Evolutionary conservation across 768 basidiomycete genomes (phyloP), one percentile per base, ranked within the genome.

Genomic region (Crassisporium funariophilum): DNA sequence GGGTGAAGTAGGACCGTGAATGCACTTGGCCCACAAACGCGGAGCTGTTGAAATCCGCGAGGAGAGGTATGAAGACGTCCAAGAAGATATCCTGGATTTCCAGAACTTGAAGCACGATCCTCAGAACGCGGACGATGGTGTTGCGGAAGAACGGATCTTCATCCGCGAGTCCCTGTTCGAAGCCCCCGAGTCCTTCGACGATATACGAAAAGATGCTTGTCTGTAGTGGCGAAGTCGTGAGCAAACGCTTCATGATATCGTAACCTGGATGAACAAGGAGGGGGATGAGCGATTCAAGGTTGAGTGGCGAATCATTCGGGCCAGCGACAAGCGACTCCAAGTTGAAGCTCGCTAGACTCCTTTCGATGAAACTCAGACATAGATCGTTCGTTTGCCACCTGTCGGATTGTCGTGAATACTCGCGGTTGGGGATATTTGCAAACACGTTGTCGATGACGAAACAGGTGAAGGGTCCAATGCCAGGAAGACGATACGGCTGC

Each of bases 401-500:
- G 58, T 98, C 92, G 10, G 81, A 81, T 9, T 82, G 82, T 23
- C 77, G 77, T 2, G 79, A 71, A 58, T 88, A 98, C 49, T 89
- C 91, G 35, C 94, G 77, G 41, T 73, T 77, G 11, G 82, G 75
- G 34, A 91, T 84, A 41, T 85, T 83, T 23, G 85, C 77, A 53
- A 98, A 88, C 2, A 98, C 90, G 37, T 88, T 89, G 57, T 98
- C 93, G 50, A 95, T 69, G 44, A 95, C 87, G 60, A 95, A 98
- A n/a, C 78, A 71, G 9, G 84, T 75, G 66, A 89, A 95, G 0
- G 93, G 91, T 0, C 74, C 81, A 44, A 95, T 81, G 0, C 93
- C 93, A 1, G 88, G 84, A 12, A 83, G 65, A 16, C 93, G 82
- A 54, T 91, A 86, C 5, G 88, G 84, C 36, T 88, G 84, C 0